phyloP scores from a whole-genome alignment of 164 flowering plant species.

The Sedum album region DNA sequence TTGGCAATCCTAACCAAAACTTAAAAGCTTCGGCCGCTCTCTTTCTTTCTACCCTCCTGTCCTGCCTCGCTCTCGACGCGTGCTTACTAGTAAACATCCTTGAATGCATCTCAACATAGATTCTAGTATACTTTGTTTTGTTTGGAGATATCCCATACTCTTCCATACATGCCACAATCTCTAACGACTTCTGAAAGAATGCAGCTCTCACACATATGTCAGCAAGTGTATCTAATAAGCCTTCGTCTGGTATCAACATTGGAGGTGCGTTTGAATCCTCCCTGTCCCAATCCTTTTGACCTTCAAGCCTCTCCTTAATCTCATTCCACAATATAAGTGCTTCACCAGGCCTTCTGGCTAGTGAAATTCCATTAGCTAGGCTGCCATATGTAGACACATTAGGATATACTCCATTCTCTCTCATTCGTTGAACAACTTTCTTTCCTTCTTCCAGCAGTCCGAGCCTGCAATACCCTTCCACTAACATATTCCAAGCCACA shows the following conservation, averaged over 20 bases:
- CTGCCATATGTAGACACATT: constrained; percentile 84
- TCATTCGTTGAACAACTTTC: constrained; percentile 49
- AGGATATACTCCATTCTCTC: constrained; percentile 59
- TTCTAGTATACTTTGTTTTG: constrained; percentile 69
- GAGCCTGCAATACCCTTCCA: constrained; percentile 70
- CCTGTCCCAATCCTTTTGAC: constrained; percentile 16
- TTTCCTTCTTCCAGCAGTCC: constrained; percentile 79
- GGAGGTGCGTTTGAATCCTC: constrained; percentile 29
- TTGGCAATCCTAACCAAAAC: constrained; percentile 95
- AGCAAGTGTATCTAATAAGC: constrained; percentile 71
- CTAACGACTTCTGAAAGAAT: constrained; percentile 82
- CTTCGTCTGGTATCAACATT: constrained; percentile 76
- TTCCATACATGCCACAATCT: constrained; percentile 96
- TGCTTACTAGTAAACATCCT: constrained; percentile 98
- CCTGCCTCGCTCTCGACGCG: constrained; percentile 88
- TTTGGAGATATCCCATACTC: constrained; percentile 83
- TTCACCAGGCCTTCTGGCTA: constrained; percentile 90
- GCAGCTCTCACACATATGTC: constrained; percentile 92
- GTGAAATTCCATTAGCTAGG: constrained; percentile 72
- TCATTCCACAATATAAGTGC: constrained; percentile 93
- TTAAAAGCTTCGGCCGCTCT: constrained; percentile 95
- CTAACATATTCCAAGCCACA: constrained; percentile 92
- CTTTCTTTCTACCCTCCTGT: constrained; percentile 70
- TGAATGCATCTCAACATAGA: constrained; percentile 96
- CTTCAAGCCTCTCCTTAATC: constrained; percentile 55